These are phyloP conservation scores for Candida hispaniensis DNA, from an alignment of 805 yeast genomes.

Conservation along the genomic window DNA sequence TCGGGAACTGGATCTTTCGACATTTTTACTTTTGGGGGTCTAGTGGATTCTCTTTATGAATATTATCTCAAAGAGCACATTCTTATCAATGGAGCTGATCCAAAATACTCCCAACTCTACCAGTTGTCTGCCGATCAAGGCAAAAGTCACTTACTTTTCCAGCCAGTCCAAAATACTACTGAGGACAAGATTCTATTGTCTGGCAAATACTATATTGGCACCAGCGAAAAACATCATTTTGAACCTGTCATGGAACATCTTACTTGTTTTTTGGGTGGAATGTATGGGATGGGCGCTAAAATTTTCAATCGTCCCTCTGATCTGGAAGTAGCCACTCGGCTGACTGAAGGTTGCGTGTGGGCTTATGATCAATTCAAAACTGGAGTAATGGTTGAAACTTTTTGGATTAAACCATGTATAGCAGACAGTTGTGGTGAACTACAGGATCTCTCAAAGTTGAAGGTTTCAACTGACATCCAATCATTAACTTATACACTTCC, in stretches of 20 bases:
- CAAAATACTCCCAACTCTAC: slow-evolving; percentile 31
- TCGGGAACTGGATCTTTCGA: neutral
- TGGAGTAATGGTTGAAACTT: slow-evolving; percentile 38
- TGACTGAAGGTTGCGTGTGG: slow-evolving; percentile 42
- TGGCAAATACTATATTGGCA: slow-evolving; percentile 20
- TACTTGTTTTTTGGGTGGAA: slow-evolving; percentile 45
- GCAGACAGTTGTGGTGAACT: too few relatives aligned
- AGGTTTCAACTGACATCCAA: too few relatives aligned
- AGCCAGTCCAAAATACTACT: slow-evolving; percentile 37
- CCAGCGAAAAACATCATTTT: slow-evolving; percentile 1
- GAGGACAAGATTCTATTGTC: slow-evolving; percentile 30
- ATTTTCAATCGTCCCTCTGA: slow-evolving; percentile 33
- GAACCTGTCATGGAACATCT: slow-evolving; percentile 33
- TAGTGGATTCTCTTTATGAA: slow-evolving; percentile 40
- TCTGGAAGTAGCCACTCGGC: slow-evolving; percentile 33
- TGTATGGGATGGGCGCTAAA: slow-evolving; percentile 40
- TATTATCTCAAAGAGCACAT: slow-evolving; percentile 40
- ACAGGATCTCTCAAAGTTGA: too few relatives aligned
- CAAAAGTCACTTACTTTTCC: slow-evolving; percentile 34
- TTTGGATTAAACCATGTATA: slow-evolving; percentile 28
- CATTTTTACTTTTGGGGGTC: slow-evolving; percentile 32
- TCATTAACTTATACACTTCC: slow-evolving; percentile 14
- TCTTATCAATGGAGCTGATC: slow-evolving; percentile 31
- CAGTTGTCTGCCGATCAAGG: slow-evolving; percentile 29
- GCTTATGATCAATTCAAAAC: slow-evolving; percentile 31